These are phyloP conservation scores for Skeletonema tropicum DNA, from an alignment of 108 stramenopile species.

Conservation along the genomic window DNA sequence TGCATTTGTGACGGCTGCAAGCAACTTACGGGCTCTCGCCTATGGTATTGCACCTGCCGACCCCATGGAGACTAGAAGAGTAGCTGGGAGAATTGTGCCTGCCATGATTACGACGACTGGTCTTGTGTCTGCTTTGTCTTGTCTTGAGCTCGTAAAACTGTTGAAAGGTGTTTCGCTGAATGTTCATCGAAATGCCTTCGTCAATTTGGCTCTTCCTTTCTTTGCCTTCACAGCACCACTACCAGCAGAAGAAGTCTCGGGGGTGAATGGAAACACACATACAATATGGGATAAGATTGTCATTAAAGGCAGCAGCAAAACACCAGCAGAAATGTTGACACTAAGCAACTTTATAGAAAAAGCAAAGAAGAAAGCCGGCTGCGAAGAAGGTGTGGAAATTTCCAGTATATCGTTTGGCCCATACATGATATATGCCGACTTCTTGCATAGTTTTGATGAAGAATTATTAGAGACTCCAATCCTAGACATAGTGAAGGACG, in stretches of 20 bases:
- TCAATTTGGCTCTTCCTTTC: slow-evolving; percentile 94
- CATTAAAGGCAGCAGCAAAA: slow-evolving; percentile 68
- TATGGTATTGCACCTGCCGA: slow-evolving; percentile 96
- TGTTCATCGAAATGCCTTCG: slow-evolving; percentile 90
- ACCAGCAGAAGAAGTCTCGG: slow-evolving; percentile 68
- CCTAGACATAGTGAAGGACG: slow-evolving; percentile 62
- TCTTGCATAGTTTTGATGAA: slow-evolving; percentile 78
- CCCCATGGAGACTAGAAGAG: slow-evolving; percentile 91
- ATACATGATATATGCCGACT: slow-evolving; percentile 86
- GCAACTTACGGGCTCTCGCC: slow-evolving; percentile 91
- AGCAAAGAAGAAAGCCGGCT: slow-evolving; percentile 53
- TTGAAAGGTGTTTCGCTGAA: slow-evolving; percentile 77
- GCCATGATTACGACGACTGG: slow-evolving; percentile 99
- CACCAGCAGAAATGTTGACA: slow-evolving; percentile 54
- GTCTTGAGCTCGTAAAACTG: slow-evolving; percentile 93
- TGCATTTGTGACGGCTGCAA: slow-evolving; percentile 90
- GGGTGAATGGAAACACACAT: slow-evolving; percentile 68
- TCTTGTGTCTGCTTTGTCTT: slow-evolving; percentile 93
- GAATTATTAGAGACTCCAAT: slow-evolving; percentile 64
- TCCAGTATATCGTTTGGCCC: slow-evolving; percentile 72
- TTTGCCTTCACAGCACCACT: slow-evolving; percentile 94
- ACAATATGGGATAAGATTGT: slow-evolving; percentile 94
- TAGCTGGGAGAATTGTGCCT: slow-evolving; percentile 98
- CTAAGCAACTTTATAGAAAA: slow-evolving; percentile 57
- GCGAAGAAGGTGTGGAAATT: slow-evolving; percentile 59